Evolutionary conservation across 495 filamentous ascomycete species (phyloP).

Genomic region (Cairneyella variabilis): DNA sequence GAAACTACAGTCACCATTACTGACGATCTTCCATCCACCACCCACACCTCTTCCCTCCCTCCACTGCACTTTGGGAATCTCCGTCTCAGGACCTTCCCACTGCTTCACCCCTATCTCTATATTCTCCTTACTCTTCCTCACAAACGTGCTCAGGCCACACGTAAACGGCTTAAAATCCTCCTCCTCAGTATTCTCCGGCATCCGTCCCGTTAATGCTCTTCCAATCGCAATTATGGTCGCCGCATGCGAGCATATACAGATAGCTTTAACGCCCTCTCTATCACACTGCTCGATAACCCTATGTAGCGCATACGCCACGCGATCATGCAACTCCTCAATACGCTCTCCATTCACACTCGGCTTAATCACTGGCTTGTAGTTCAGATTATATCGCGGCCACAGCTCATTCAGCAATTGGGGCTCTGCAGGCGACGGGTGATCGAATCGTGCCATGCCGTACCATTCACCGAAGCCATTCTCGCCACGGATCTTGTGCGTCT

Average conservation of each 20-base stretch:
- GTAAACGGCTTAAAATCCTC: constrained; percentile 90
- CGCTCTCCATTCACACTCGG: constrained; percentile 73
- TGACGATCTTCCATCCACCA: constrained; percentile 75
- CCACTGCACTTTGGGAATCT: constrained; percentile 51
- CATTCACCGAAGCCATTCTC: constrained; percentile 87
- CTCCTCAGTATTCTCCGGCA: constrained; percentile 61
- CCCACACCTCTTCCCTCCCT: constrained; percentile 60
- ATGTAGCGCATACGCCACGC: constrained; percentile 65
- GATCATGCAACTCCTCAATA: constrained; percentile 72
- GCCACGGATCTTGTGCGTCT: constrained; percentile 47
- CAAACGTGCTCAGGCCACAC: constrained; percentile 64
- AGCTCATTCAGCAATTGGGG: constrained; percentile 52
- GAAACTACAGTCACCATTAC: constrained; percentile 81
- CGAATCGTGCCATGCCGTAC: constrained; percentile 77
- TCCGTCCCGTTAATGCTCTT: constrained; percentile 67
- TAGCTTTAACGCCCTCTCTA: constrained; percentile 52
- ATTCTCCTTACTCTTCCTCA: constrained; percentile 25
- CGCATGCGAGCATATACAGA: constrained; percentile 88
- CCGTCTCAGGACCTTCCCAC: constrained; percentile 30
- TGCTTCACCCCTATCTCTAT: constrained; percentile 26
- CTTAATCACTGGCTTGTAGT: constrained; percentile 55
- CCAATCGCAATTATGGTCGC: constrained; percentile 84
- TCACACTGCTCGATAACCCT: constrained; percentile 72
- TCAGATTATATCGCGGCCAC: constrained; percentile 57
- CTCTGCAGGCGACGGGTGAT: constrained; percentile 74